Conservation (phyloP, 2,329 filamentous ascomycete species). For the Blumeria hordei region DNA sequence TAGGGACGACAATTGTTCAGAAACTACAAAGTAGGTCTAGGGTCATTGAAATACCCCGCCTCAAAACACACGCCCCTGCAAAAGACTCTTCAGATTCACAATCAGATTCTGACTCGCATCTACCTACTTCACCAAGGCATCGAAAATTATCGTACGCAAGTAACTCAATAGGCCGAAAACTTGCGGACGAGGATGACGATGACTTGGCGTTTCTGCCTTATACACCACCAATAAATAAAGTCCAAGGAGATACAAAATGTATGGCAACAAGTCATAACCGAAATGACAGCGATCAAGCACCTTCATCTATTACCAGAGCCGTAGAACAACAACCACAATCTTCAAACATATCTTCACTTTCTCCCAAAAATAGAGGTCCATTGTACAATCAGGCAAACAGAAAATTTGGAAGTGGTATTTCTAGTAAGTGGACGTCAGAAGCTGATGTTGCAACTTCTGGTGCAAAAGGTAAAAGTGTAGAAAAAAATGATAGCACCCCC, state of each 20-base stretch:
- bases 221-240: background rate
- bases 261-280: background rate
- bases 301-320: background rate
- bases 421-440: slow-evolving; percentile 32
- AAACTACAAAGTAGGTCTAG: slow-evolving; percentile 7
- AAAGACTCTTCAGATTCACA: slow-evolving; percentile 7
- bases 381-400: background rate
- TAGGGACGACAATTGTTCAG: slow-evolving; percentile 10
- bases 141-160: slow-evolving; percentile 9
- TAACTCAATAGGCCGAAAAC: slow-evolving; percentile 4
- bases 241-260: background rate
- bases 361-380: background rate
- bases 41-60: slow-evolving; percentile 4
- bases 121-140: slow-evolving; percentile 13
- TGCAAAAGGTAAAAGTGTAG: slow-evolving; percentile 25
- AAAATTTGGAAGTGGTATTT: background rate
- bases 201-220: slow-evolving; percentile 14
- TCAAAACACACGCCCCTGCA: slow-evolving; percentile 5
- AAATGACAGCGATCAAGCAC: background rate
- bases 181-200: slow-evolving; percentile 14
- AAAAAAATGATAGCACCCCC: slow-evolving; percentile 48
- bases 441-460: slow-evolving; percentile 29
- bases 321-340: no score
- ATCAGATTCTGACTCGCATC: slow-evolving; percentile 10
- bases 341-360: no score